Evolutionary conservation across 345 rosid genomes (phyloP), one percentile per base, ranked within the genome.

Genomic region (Rhizophora apiculata): DNA sequence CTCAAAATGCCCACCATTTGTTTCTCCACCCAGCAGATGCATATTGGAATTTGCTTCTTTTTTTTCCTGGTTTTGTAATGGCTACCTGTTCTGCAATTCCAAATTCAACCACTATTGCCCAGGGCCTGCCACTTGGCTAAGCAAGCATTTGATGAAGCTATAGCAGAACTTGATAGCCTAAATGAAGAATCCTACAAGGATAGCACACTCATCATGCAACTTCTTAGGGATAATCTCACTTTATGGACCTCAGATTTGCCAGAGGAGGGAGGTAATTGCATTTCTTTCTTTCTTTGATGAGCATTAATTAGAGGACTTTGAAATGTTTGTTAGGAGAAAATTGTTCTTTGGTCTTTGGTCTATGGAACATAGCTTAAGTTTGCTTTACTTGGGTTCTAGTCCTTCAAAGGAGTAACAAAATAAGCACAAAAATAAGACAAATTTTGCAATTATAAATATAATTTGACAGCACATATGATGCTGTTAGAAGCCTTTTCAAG

Each of bases 111-210:
- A 43, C n/a, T 43, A 59, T 69, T 75, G 49, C 70, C 73, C 77
- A 91, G 97, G 76, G 96, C 97, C 61, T 85, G 93, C 80, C 88
- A 85, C 73, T 84, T 89, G 81, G 95, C 97, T 34, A 91, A 91
- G 69, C 84, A 84, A 82, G 96, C 97, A 65, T 89, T 89, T 82
- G 97, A 92, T 76, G 94, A 87, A 69, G 96, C 96, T 68, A 88
- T 89, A 24, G 82, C 94, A 1, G 96, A 92, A 79, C 85, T 89
- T 49, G 94, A 92, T 76, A 92, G 89, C 85, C 92, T 92, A 54
- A 88, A 82, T 51, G 97, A 89, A 77, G 96, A 92, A 21, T 88
- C 96, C 2, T 89, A 89, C 83, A 92, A 89, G 80, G 97, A 89
- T 70, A 88, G 94, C 80, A 92, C 96, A 39, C 90, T 89, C 13